A percentile compares a stretch with the other conserved stretches of the same genome.
Evolutionary conservation across 441 rosid species (phyloP).

Genomic region (Populus hybrid): DNA sequence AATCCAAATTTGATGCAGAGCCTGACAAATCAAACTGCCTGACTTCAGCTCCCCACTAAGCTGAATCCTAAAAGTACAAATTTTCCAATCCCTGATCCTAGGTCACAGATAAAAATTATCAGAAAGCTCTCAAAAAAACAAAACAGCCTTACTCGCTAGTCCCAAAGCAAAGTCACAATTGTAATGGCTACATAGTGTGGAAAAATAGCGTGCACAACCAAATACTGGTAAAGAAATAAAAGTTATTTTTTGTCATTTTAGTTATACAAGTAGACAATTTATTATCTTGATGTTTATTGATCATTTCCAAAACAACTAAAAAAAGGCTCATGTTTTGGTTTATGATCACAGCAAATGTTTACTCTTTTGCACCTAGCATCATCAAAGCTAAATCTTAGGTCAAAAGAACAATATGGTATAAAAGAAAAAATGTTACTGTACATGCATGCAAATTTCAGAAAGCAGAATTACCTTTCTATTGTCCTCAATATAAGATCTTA

Average conservation of each 20-base stretch:
- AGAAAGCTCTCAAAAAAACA: neutral
- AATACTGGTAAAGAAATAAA: neutral
- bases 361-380: neutral
- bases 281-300: neutral
- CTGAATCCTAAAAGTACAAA: neutral
- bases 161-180: neutral
- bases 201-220: neutral
- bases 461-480: constrained; percentile 66
- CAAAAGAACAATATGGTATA: neutral
- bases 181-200: neutral
- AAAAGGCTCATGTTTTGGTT: neutral
- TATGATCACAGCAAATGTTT: neutral
- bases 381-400: neutral
- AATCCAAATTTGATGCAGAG: neutral
- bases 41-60: neutral
- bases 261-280: neutral
- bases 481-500: constrained; percentile 88
- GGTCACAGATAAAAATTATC: neutral
- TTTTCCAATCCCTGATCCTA: neutral
- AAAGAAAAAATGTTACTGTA: neutral
- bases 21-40: neutral
- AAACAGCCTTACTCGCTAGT: neutral
- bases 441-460: neutral
- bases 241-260: neutral
- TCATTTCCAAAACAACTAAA: neutral